Evolutionary conservation across 495 filamentous ascomycete species (phyloP).

Genomic region (Thermochaetoides thermophila): DNA sequence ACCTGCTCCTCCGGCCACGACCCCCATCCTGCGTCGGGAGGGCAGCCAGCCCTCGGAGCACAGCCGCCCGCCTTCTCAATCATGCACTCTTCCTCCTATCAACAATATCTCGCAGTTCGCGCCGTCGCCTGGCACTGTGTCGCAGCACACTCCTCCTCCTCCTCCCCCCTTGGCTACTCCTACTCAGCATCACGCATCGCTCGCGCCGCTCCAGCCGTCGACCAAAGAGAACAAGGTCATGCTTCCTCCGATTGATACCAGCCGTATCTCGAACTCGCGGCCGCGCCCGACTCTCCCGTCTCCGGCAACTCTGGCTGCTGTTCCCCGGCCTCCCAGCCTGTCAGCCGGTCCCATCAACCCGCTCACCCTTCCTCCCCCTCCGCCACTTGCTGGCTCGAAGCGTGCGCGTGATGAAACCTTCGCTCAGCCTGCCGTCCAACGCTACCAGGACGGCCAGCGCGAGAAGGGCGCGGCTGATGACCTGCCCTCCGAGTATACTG

Average conservation of each 20-base stretch:
- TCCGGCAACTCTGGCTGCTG: constrained; percentile 1
- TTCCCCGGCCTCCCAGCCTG: neutral
- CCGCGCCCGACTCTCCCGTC: neutral
- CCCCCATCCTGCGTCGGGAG: too few species aligned
- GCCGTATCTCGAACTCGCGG: neutral
- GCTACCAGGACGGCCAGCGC: constrained; percentile 16
- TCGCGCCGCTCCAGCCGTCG: too few species aligned
- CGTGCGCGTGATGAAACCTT: constrained; percentile 17
- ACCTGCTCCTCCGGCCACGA: constrained; percentile 12
- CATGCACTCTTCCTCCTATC: too few species aligned
- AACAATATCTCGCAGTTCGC: too few species aligned
- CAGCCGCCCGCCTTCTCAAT: neutral
- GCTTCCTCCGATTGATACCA: too few species aligned
- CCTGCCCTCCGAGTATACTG: neutral
- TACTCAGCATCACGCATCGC: too few species aligned
- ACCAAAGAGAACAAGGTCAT: too few species aligned
- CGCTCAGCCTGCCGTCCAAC: constrained; percentile 3
- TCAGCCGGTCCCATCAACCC: constrained; percentile 7
- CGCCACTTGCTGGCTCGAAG: constrained; percentile 17
- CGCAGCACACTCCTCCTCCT: too few species aligned
- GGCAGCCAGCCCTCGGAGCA: constrained; percentile 9
- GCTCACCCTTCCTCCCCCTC: constrained; percentile 2
- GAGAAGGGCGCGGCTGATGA: constrained; percentile 12
- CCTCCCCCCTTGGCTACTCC: too few species aligned
- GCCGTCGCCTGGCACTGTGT: too few species aligned